Evolutionary conservation across 352 stramenopile genomes (phyloP).

Genomic region (Pythium insidiosum): DNA sequence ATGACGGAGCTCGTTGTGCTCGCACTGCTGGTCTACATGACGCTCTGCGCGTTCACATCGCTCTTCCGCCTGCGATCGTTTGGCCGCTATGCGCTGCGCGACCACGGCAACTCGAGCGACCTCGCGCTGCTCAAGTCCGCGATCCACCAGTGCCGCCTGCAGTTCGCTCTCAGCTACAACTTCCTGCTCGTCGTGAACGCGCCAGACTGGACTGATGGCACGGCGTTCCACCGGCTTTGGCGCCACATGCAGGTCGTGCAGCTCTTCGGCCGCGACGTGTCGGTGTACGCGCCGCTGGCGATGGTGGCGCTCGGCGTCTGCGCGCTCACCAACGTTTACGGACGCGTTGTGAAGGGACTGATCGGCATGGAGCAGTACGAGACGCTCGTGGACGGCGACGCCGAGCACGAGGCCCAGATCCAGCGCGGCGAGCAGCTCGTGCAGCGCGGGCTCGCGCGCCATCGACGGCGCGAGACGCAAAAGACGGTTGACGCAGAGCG

Average conservation of each 20-base stretch:
- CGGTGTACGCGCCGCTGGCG: constrained; percentile 41
- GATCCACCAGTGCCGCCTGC: constrained; percentile 54
- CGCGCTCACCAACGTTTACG: constrained; percentile 43
- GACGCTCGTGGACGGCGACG: constrained; percentile 26
- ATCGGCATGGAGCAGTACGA: constrained; percentile 70
- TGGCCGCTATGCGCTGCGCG: constrained; percentile 37
- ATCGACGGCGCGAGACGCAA: constrained; percentile 1
- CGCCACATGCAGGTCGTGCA: constrained; percentile 46
- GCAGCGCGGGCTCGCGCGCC: constrained; percentile 37
- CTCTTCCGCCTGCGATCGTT: constrained; percentile 51
- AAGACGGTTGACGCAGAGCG: background rate
- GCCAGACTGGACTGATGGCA: constrained; percentile 23
- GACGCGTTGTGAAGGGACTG: constrained; percentile 28
- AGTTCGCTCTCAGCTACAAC: constrained; percentile 67
- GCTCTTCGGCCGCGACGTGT: constrained; percentile 43
- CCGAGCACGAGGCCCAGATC: constrained; percentile 32
- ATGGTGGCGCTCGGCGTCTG: constrained; percentile 44
- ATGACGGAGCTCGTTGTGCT: constrained; percentile 26
- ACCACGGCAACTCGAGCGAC: constrained; percentile 48
- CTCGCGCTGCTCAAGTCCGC: constrained; percentile 49
- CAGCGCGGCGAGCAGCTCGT: constrained; percentile 38
- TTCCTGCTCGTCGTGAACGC: constrained; percentile 47
- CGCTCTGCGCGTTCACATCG: constrained; percentile 46
- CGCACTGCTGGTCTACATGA: constrained; percentile 47
- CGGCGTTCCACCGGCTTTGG: constrained; percentile 50